Evolutionary conservation across 441 rosid species (phyloP).

Genomic region (Viola pubescens): DNA sequence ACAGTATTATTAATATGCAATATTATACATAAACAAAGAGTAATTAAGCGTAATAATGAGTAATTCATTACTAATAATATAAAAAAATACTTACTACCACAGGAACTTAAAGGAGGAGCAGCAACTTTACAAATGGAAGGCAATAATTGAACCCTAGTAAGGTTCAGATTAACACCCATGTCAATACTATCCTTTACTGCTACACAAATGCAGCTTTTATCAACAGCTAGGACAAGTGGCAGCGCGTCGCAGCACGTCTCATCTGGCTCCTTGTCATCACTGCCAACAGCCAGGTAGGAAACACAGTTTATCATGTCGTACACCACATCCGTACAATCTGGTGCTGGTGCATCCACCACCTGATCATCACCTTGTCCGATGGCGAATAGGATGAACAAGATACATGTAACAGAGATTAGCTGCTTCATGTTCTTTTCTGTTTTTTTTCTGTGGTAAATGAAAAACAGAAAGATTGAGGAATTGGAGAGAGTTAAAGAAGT

Average conservation of each 20-base stretch:
- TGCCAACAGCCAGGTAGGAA: constrained; percentile 14
- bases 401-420: neutral
- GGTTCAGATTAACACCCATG: constrained; percentile 26
- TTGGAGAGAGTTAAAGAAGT: too few relatives aligned
- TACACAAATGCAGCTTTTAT: constrained; percentile 27
- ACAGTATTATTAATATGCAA: too few relatives aligned
- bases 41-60: too few relatives aligned
- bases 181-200: constrained; percentile 17
- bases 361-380: constrained; percentile 1
- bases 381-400: constrained; percentile 1
- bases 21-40: too few relatives aligned
- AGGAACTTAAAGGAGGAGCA: constrained; percentile 13
- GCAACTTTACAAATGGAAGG: constrained; percentile 22
- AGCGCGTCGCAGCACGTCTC: constrained; percentile 30
- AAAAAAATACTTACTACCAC: constrained; percentile 14
- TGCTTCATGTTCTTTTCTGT: neutral
- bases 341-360: neutral
- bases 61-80: too few relatives aligned
- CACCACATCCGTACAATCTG: constrained; percentile 17
- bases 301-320: constrained; percentile 31
- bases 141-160: constrained; percentile 19
- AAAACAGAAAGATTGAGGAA: too few relatives aligned
- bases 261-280: neutral
- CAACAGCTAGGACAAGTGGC: constrained; percentile 11
- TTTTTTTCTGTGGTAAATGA: too few relatives aligned